A percentile compares a stretch with the other conserved stretches of the same genome.
phyloP scores from a whole-genome alignment of 176 grass and related monocot species.

The Tuctoria greenei region DNA sequence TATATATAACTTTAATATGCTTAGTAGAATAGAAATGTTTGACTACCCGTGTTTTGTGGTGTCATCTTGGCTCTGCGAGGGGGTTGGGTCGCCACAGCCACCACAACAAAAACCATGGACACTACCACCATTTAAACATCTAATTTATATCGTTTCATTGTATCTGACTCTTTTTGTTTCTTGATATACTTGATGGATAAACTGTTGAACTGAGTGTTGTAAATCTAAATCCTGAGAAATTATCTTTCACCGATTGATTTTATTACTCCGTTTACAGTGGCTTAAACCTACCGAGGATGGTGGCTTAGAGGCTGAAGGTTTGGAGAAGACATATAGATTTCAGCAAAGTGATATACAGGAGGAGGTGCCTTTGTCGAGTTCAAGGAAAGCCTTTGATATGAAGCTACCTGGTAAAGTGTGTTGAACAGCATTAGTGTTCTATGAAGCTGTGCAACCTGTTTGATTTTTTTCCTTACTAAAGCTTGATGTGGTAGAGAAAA shows the following conservation, averaged over 20 bases:
- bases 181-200: constrained; percentile 7
- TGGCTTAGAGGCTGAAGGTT: constrained; percentile 62
- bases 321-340: constrained; percentile 73
- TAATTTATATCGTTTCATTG: background rate
- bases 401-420: constrained; percentile 71
- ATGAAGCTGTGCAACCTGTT: constrained; percentile 10
- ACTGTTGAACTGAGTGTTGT: background rate
- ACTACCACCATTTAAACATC: background rate
- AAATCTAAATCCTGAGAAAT: background rate
- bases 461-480: background rate
- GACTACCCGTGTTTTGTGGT: background rate
- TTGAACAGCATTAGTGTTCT: constrained; percentile 11
- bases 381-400: constrained; percentile 89
- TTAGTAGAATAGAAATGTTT: background rate
- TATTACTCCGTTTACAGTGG: constrained; percentile 59
- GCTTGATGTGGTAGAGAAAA: background rate
- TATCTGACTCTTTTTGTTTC: constrained; percentile 12
- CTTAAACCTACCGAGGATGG: constrained; percentile 66
- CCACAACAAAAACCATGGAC: background rate
- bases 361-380: constrained; percentile 60
- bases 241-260: constrained; percentile 34
- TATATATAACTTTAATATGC: background rate
- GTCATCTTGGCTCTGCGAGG: background rate
- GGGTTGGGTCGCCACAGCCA: background rate
- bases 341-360: constrained; percentile 44